phyloP scores from a whole-genome alignment of 1,284 basidiomycete genomes.

The Apiotrichum sp. region DNA sequence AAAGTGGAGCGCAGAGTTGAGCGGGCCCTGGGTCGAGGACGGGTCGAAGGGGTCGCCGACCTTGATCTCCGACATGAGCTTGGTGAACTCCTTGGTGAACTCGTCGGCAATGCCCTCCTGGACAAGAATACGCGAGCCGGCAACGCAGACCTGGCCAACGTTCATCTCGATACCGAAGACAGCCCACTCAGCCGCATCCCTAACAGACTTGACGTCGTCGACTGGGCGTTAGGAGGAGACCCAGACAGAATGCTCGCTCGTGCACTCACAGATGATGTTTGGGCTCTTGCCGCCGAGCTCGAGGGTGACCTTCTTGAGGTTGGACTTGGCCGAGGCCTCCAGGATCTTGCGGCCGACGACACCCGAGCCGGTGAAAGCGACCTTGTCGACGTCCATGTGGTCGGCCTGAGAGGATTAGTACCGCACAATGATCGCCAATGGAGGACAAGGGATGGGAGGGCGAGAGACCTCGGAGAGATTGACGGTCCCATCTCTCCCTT shows the following conservation, averaged over 20 bases:
- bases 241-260: not conserved
- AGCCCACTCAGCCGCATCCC: slow-evolving; percentile 23
- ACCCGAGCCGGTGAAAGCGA: slow-evolving; percentile 52
- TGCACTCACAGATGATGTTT: slow-evolving; percentile 17
- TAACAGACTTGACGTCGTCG: slow-evolving; percentile 16
- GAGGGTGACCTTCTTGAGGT: slow-evolving; percentile 60
- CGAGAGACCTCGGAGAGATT: too few species aligned
- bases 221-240: slow-evolving; percentile 1
- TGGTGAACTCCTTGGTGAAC: slow-evolving; percentile 62
- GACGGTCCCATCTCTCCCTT: too few species aligned
- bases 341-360: slow-evolving; percentile 77
- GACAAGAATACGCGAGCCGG: slow-evolving; percentile 59
- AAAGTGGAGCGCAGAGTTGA: slow-evolving; percentile 77
- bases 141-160: slow-evolving; percentile 16
- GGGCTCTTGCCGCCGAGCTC: slow-evolving; percentile 49
- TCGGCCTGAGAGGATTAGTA: slow-evolving; percentile 23
- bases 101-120: slow-evolving; percentile 74
- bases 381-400: slow-evolving; percentile 72
- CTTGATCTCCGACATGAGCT: slow-evolving; percentile 59
- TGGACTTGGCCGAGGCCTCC: slow-evolving; percentile 69
- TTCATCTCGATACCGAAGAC: slow-evolving; percentile 17
- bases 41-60: slow-evolving; percentile 70
- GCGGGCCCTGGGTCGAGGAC: slow-evolving; percentile 65
- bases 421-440: not conserved
- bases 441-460: too few species aligned